Evolutionary conservation across 345 rosid genomes (phyloP), one percentile per base, ranked within the genome.

Genomic region (Durio zibethinus): DNA sequence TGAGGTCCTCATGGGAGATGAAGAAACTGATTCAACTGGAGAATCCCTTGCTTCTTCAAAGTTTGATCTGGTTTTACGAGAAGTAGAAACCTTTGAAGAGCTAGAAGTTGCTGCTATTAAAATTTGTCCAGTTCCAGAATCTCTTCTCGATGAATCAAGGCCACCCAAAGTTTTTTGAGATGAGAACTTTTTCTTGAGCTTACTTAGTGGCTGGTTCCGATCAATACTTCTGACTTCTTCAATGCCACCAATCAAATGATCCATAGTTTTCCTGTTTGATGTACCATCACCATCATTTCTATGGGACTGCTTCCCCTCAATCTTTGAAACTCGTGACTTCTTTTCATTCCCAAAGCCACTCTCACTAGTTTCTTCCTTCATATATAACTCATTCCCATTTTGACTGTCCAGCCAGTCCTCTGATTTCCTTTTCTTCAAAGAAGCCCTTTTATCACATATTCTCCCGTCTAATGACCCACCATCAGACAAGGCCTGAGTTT

Each of bases 11-110:
- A 76, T 79, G n/a, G 86, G 90, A 54, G 87, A 87, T 68, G 90
- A 83, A 72, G 90, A 87, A 81, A 87, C 89, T 43, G 90, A 89
- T 77, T 85, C 92, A 47, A 77, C 81, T 23, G 88, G 87, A 15
- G 88, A 89, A 78, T 76, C 79, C 82, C 81, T 87, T 63, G 70
- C 79, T 73, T 83, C 84, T 75, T 77, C 85, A 72, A 77, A 74
- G 67, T 76, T 77, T 71, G 56, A 77, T 81, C 82, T 79, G 31
- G 79, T 79, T 83, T 84, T 87, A 59, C 61, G 76, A 78, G 89
- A 82, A 67, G 81, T 85, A 0, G 87, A 86, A 76, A 90, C 84
- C 84, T 87, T 91, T 56, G 92, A 88, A 63, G 90, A 88, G 86
- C 90, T 90, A 84, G 93, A 90, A 59, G 82, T 81, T 56, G 89